phyloP scores from a whole-genome alignment of 768 basidiomycete genomes.

The Cystobasidium tubakii region DNA sequence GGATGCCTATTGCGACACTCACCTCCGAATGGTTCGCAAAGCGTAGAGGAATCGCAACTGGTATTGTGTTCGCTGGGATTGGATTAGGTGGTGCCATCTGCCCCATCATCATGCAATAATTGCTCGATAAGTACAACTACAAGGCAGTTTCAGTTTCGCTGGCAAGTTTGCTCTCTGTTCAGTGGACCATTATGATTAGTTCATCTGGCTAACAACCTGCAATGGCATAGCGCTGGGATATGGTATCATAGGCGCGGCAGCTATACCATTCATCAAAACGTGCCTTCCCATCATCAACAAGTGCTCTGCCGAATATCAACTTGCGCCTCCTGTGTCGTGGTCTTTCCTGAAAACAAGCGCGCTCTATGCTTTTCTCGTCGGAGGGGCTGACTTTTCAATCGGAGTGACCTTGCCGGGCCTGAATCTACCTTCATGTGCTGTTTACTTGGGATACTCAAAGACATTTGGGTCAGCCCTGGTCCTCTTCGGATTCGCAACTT shows the following conservation, averaged over 20 bases:
- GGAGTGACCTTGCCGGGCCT: background rate
- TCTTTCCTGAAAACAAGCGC: conserved; percentile 10
- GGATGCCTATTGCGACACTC: conserved; percentile 17
- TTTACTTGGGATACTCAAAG: background rate
- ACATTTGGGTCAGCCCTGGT: background rate
- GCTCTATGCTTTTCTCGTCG: conserved; percentile 1
- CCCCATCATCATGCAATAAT: background rate
- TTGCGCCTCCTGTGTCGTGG: background rate
- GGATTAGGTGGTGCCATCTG: conserved; percentile 7
- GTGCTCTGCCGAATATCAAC: background rate
- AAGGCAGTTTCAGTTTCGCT: conserved; percentile 12
- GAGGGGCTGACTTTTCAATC: background rate
- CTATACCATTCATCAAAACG: background rate
- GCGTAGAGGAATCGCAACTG: background rate
- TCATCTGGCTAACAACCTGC: too few species aligned
- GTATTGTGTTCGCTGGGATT: conserved; percentile 6
- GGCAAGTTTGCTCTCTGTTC: background rate
- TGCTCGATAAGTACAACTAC: conserved; percentile 10
- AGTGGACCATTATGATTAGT: too few species aligned
- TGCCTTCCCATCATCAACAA: background rate
- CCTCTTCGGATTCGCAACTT: conserved; percentile 9
- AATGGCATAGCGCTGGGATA: background rate
- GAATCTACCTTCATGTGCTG: conserved; percentile 22
- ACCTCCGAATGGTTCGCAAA: conserved; percentile 16
- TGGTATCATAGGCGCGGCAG: background rate